A percentile compares a stretch with the other conserved stretches of the same genome.
These are phyloP conservation scores for Echium plantagineum DNA, from an alignment of 257 asterid genomes.

Conservation along the genomic window DNA sequence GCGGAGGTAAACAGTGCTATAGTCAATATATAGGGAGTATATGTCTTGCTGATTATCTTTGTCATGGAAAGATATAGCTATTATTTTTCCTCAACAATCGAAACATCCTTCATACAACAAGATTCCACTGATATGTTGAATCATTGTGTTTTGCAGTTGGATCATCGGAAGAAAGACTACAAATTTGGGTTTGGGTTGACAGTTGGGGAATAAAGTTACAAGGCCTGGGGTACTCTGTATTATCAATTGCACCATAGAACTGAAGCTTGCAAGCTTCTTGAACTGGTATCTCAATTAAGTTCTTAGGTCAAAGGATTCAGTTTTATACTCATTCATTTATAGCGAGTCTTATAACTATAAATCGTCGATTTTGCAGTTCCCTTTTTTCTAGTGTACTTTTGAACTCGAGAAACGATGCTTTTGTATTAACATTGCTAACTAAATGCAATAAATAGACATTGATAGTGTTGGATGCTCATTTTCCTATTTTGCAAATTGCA, in stretches of 20 bases:
- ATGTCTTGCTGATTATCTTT: too few species aligned
- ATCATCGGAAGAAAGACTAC: slow-evolving; percentile 77
- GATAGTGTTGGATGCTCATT: too few species aligned
- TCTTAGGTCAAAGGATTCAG: slow-evolving; percentile 13
- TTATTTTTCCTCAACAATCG: too few species aligned
- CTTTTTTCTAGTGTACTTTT: neutral
- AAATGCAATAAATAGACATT: neutral
- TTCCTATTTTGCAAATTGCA: too few species aligned
- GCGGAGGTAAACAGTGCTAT: slow-evolving; percentile 51
- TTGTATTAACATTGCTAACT: neutral
- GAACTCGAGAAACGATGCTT: neutral
- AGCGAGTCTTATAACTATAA: too few species aligned
- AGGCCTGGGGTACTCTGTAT: too few species aligned
- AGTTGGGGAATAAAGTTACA: slow-evolving; percentile 55
- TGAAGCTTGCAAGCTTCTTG: slow-evolving; percentile 6
- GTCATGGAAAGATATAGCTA: too few species aligned
- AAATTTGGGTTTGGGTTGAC: slow-evolving; percentile 78
- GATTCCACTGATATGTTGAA: neutral
- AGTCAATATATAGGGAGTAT: too few species aligned
- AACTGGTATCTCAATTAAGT: slow-evolving; percentile 6
- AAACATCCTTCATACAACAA: too few species aligned
- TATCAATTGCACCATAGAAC: neutral
- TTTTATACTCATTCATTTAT: slow-evolving; percentile 17
- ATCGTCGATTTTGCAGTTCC: neutral
- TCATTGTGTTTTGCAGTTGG: slow-evolving; percentile 39